phyloP scores from a whole-genome alignment of 139 green algal genomes.

The Desmodesmus armatus region DNA sequence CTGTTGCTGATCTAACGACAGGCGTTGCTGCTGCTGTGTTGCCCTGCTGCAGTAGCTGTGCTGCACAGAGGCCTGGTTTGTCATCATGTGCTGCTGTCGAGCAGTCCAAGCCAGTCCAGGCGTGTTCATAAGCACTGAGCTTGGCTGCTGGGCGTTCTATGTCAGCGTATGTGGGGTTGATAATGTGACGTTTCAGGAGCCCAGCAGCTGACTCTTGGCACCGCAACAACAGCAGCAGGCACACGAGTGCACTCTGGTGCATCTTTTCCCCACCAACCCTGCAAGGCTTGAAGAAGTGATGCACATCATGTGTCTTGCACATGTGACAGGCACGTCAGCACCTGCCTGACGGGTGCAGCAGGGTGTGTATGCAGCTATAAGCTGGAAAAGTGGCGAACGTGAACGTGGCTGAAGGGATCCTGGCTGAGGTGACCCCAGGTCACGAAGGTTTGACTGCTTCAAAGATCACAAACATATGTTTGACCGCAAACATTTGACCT shows the following conservation, averaged over 20 bases:
- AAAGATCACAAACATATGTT: too few species aligned
- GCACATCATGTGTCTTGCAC: neutral
- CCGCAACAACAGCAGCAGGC: neutral
- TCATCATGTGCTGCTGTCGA: neutral
- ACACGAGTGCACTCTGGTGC: neutral
- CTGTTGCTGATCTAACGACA: neutral
- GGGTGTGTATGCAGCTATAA: too few species aligned
- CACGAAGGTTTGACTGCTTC: too few species aligned
- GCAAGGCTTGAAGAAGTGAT: neutral
- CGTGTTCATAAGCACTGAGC: neutral
- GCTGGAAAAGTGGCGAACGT: too few species aligned
- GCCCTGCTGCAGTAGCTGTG: neutral
- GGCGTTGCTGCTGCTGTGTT: neutral
- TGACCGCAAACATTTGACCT: too few species aligned
- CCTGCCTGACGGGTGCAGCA: neutral
- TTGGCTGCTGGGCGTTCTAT: neutral
- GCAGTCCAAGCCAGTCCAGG: neutral
- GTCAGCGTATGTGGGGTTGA: neutral
- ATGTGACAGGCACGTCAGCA: neutral
- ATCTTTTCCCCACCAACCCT: neutral
- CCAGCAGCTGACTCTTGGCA: neutral
- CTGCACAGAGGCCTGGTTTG: neutral
- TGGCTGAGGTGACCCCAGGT: too few species aligned
- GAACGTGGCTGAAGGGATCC: too few species aligned
- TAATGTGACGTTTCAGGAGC: neutral